Evolutionary conservation across 116 monocot genomes (phyloP).

Genomic region (Posidonia oceanica): DNA sequence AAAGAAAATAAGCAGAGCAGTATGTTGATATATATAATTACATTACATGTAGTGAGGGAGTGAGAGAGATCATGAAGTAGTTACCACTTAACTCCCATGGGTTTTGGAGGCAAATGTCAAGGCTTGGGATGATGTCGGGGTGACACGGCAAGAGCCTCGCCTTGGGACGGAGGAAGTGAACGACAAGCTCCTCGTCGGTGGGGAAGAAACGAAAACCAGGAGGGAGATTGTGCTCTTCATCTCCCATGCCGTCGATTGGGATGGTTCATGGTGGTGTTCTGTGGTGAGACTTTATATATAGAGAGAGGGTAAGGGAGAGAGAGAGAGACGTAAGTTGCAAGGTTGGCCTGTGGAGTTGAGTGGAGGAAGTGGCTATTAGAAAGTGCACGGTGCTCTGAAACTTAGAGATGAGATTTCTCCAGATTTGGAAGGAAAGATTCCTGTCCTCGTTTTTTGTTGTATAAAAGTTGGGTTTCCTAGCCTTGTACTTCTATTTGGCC

Average conservation of each 20-base stretch:
- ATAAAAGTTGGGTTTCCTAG: no score
- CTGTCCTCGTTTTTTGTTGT: neutral
- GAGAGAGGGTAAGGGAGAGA: neutral
- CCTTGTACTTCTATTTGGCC: no score
- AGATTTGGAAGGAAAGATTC: neutral
- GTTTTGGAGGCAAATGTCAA: constrained; percentile 34
- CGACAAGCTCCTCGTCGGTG: constrained; percentile 49
- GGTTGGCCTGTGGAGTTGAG: constrained; percentile 2
- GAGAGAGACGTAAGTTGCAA: constrained; percentile 1
- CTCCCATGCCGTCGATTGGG: constrained; percentile 5
- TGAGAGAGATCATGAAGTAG: no score
- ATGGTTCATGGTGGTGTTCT: neutral
- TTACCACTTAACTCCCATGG: constrained; percentile 64
- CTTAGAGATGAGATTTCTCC: neutral
- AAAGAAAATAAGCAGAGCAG: no score
- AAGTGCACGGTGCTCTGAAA: neutral
- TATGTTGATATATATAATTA: no score
- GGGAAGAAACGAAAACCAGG: constrained; percentile 36
- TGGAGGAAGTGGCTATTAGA: neutral
- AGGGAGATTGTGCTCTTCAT: constrained; percentile 12
- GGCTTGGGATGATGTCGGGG: constrained; percentile 62
- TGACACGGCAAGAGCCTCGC: constrained; percentile 27
- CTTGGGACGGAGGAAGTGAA: constrained; percentile 35
- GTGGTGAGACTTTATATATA: constrained; percentile 1
- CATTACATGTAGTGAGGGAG: no score